Base-by-base conservation (phyloP, 768 basidiomycete genomes). In the Leccinum obscurum region DNA sequence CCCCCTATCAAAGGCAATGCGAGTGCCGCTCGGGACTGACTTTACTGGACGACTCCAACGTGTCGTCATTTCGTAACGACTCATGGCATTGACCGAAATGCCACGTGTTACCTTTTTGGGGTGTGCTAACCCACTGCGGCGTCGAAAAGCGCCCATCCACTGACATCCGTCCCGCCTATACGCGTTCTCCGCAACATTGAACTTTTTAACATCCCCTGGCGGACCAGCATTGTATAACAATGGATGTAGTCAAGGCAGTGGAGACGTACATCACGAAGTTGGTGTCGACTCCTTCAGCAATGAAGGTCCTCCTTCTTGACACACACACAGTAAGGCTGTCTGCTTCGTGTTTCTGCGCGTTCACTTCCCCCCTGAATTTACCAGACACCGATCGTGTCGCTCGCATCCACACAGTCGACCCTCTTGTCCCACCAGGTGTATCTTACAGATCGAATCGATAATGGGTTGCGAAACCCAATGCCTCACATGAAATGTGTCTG, bases 401-500 rank as follows among this genome's bases (percentile, higher is more conserved):
- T 98, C 17, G 92, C 95, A 3, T 88, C 93, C 1, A 98, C 97
- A 0, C 97, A 98, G 72, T 94, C 95, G 3, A 89, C 88, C 9
- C 81, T 99, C 30, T 80, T 99, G 48, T 88, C 95, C 3, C 94
- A 98, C 66, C 95, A 99, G 72, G 93, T 98, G 48, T 99, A 99
- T 77, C 84, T 99, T 56, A 99, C 96, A 4, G 97, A 99, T 78
- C 84, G 95, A 57, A 93, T 99, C 70, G 97, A 98, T 80, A 98
- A 98, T 80, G 87, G 79, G 74, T 86, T 87, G 63, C 85, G 93
- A 62, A 95, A 96, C 71, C 79, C 92, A 26, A 93, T 98, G 85
- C 86, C 92, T 13, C 96, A 99, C 71, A 90, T 99, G 84, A 96
- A 95, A 77, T 98, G 97, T 70, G 86, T 98, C 56, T 96, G 93